phyloP scores from a whole-genome alignment of 1,139 yeast species.

The Suhomyces bribrorum region DNA sequence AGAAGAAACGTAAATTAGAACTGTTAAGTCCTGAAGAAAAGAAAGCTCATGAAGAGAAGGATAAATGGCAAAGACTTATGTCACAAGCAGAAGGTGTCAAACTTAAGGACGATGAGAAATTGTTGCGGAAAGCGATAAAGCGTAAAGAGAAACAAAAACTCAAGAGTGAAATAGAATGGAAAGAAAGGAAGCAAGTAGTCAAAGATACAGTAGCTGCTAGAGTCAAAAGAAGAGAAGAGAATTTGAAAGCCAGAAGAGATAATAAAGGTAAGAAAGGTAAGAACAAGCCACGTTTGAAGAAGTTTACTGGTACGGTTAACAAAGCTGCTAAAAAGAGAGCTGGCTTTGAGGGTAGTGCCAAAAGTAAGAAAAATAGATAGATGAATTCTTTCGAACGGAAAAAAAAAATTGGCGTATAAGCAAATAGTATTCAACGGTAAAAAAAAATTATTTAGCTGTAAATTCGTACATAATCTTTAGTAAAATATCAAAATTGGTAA shows the following conservation, averaged over 20 bases:
- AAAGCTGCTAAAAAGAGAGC: slow-evolving; percentile 52
- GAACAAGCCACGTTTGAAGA: slow-evolving; percentile 67
- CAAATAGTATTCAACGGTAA: not conserved
- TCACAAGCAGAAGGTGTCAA: slow-evolving; percentile 88
- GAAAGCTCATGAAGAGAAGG: slow-evolving; percentile 62
- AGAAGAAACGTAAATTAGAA: slow-evolving; percentile 65
- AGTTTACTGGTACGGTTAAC: slow-evolving; percentile 59
- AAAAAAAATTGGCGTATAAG: too few relatives aligned
- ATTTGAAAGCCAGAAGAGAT: slow-evolving; percentile 76
- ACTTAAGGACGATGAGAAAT: slow-evolving; percentile 84
- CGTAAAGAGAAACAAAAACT: slow-evolving; percentile 78
- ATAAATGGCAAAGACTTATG: slow-evolving; percentile 82
- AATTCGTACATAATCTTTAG: too few relatives aligned
- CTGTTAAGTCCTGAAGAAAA: slow-evolving; percentile 65
- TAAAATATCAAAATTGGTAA: too few relatives aligned
- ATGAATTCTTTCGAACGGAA: not conserved
- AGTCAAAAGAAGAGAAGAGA: slow-evolving; percentile 85
- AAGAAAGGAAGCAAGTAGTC: slow-evolving; percentile 78
- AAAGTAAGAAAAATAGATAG: slow-evolving; percentile 26
- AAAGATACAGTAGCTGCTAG: slow-evolving; percentile 72
- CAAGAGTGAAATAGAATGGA: slow-evolving; percentile 84
- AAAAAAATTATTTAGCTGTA: too few relatives aligned
- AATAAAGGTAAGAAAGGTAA: slow-evolving; percentile 74
- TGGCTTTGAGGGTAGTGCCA: slow-evolving; percentile 58
- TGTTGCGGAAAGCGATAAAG: slow-evolving; percentile 82